Conservation (phyloP, 768 basidiomycete genomes). For the Psilocybe subaeruginosa region DNA sequence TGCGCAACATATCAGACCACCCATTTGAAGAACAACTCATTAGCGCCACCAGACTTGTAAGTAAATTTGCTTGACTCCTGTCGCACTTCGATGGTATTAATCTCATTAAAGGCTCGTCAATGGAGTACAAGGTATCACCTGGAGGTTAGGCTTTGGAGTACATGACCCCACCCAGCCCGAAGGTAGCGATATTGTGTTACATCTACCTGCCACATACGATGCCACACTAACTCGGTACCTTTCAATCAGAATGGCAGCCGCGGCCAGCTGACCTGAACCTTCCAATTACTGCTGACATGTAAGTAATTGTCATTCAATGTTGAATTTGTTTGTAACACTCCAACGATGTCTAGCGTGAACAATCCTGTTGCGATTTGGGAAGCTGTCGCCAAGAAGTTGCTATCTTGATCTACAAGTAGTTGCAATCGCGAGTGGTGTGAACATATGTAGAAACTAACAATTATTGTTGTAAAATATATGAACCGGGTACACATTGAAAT, state of each 20-base stretch:
- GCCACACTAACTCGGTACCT: neutral
- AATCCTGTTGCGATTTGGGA: conserved; percentile 62
- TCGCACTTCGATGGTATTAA: neutral
- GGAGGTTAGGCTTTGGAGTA: conserved; percentile 63
- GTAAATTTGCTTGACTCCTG: conserved; percentile 12
- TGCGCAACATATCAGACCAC: conserved; percentile 38
- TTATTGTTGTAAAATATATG: neutral
- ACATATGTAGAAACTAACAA: neutral
- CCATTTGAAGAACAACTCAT: conserved; percentile 52
- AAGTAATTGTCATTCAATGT: conserved; percentile 29
- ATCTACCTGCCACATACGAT: neutral
- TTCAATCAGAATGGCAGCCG: conserved; percentile 56
- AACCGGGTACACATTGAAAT: neutral
- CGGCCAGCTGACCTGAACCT: conserved; percentile 58
- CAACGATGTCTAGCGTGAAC: conserved; percentile 44
- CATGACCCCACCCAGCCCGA: conserved; percentile 56
- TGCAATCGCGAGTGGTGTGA: neutral
- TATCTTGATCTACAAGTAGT: conserved; percentile 9
- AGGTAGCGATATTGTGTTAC: conserved; percentile 36
- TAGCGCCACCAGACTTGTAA: conserved; percentile 69
- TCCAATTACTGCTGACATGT: conserved; percentile 52
- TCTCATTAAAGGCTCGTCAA: conserved; percentile 45
- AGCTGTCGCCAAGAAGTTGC: conserved; percentile 37
- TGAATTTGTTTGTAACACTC: neutral
- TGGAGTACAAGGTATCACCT: conserved; percentile 64